Percentiles rank a stretch among this genome's conserved stretches.
phyloP scores from a whole-genome alignment of 306 rosid genomes.

The Astragalus glycyphyllos region DNA sequence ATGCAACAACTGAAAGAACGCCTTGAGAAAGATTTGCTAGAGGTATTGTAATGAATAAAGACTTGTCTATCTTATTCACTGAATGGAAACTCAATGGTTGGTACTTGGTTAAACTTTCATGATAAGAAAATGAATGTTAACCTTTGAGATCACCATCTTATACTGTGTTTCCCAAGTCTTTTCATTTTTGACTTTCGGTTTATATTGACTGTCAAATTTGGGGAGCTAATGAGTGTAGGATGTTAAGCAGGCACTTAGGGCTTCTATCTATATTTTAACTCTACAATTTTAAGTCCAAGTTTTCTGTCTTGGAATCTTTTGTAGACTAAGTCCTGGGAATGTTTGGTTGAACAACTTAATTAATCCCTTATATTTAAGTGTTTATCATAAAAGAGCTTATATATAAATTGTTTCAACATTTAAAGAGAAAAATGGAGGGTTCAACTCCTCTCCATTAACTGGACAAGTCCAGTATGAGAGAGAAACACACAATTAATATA shows the following conservation, averaged over 20 bases:
- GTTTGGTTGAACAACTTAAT: not conserved
- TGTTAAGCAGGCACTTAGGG: not conserved
- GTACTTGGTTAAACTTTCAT: not conserved
- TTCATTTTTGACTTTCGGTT: not conserved
- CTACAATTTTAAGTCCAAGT: not conserved
- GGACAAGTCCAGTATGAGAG: too few relatives aligned
- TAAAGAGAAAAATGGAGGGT: not conserved
- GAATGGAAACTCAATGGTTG: not conserved
- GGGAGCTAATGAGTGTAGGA: not conserved
- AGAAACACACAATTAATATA: too few relatives aligned
- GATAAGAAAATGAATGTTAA: too few relatives aligned
- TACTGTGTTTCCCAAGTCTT: not conserved
- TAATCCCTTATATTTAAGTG: not conserved
- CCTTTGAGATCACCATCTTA: not conserved
- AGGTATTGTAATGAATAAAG: constrained; percentile 54
- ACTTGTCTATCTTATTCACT: not conserved
- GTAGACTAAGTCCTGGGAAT: not conserved
- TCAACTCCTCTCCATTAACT: not conserved
- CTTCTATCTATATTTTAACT: not conserved
- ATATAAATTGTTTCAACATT: not conserved
- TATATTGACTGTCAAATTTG: not conserved
- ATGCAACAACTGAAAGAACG: constrained; percentile 99
- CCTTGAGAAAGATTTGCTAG: constrained; percentile 94
- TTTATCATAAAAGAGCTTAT: not conserved
- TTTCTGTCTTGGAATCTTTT: constrained; percentile 8